Percentiles rank a stretch among this genome's conserved stretches.
phyloP scores from a whole-genome alignment of 441 rosid genomes.

The Adansonia madagascariensis region DNA sequence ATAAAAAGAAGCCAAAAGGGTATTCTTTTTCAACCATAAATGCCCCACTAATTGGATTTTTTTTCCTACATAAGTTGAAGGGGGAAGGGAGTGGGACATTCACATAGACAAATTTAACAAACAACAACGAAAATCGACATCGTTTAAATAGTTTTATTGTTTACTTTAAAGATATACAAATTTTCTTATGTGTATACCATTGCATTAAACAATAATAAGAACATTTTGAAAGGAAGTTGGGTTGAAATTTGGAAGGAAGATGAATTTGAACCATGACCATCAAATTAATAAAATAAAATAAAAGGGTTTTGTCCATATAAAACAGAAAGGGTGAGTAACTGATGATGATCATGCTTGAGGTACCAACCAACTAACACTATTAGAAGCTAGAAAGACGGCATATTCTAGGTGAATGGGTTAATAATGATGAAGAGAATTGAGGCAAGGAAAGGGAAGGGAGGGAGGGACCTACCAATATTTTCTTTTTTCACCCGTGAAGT shows the following conservation, averaged over 20 bases:
- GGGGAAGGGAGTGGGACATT: background rate
- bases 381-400: background rate
- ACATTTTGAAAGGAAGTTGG: background rate
- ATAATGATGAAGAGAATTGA: background rate
- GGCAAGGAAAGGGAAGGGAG: background rate
- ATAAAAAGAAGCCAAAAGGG: background rate
- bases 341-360: background rate
- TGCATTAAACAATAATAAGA: background rate
- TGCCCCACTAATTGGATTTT: background rate
- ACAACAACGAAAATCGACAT: background rate
- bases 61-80: background rate
- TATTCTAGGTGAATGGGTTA: background rate
- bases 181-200: background rate
- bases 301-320: background rate
- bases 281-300: background rate
- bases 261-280: background rate
- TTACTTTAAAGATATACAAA: background rate
- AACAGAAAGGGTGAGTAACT: background rate
- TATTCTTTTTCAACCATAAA: background rate
- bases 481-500: conserved; percentile 40
- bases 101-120: background rate
- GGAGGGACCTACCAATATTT: background rate
- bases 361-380: background rate
- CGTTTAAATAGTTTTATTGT: background rate
- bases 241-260: conserved; percentile 1